Evolutionary conservation across 164 flowering plant species (phyloP).

Genomic region (Stephania cephalantha): DNA sequence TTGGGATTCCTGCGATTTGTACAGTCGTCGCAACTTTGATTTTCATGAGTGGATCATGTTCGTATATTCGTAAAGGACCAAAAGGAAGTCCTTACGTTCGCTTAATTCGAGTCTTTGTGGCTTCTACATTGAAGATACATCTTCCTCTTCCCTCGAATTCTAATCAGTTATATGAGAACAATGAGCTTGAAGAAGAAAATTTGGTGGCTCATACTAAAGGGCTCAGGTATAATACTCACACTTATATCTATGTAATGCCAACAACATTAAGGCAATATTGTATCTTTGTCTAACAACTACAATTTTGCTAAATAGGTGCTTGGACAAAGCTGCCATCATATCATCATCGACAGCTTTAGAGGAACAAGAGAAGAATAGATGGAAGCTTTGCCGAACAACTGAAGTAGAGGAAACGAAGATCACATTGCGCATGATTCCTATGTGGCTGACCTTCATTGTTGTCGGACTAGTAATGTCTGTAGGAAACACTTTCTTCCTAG

Average conservation of each 20-base stretch:
- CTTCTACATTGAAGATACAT: conserved; percentile 22
- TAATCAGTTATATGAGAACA: conserved; percentile 24
- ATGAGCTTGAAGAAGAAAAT: not conserved
- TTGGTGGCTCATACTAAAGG: conserved; percentile 18
- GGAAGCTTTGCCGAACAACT: conserved; percentile 33
- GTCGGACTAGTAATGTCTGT: conserved; percentile 33
- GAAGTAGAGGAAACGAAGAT: conserved; percentile 36
- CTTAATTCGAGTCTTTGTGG: conserved; percentile 31
- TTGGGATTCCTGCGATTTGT: conserved; percentile 35
- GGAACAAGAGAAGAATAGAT: conserved; percentile 17
- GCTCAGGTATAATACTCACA: conserved; percentile 19
- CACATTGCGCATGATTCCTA: conserved; percentile 28
- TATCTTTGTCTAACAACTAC: not conserved
- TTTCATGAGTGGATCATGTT: conserved; percentile 20
- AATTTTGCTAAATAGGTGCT: conserved; percentile 18
- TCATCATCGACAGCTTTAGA: conserved; percentile 10
- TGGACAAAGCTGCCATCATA: conserved; percentile 38
- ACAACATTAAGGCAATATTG: too few relatives aligned
- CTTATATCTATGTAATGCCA: not conserved
- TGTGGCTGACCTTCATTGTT: conserved; percentile 35
- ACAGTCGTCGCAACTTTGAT: conserved; percentile 13
- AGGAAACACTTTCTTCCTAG: conserved; percentile 36
- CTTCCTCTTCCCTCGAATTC: conserved; percentile 14
- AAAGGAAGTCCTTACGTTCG: conserved; percentile 29
- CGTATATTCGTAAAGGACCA: conserved; percentile 11